These are phyloP conservation scores for Pichia phayaonensis DNA, from an alignment of 805 yeast genomes.

Conservation along the genomic window DNA sequence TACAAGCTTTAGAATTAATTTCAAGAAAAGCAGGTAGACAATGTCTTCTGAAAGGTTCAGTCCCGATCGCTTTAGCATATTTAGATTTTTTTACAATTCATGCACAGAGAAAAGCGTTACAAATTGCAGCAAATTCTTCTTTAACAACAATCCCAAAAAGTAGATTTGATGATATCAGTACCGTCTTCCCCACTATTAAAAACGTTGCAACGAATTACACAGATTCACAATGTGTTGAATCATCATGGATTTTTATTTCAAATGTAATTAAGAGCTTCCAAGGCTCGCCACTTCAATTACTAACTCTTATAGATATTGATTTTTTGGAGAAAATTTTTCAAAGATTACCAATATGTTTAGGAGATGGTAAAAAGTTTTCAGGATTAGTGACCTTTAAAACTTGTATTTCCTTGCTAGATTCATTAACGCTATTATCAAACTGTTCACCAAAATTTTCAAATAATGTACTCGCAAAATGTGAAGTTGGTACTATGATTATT, in stretches of 20 bases:
- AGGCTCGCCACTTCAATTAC: constrained; percentile 35
- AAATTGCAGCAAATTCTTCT: constrained; percentile 65
- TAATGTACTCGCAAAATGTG: constrained; percentile 39
- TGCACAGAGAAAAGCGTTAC: constrained; percentile 76
- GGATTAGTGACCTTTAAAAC: constrained; percentile 30
- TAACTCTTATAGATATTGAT: constrained; percentile 32
- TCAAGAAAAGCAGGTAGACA: constrained; percentile 46
- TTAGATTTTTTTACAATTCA: constrained; percentile 85
- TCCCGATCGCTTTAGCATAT: constrained; percentile 59
- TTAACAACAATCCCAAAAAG: constrained; percentile 40
- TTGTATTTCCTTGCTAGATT: constrained; percentile 34
- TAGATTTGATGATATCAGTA: constrained; percentile 43
- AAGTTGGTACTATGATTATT: constrained; percentile 48
- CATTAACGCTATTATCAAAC: constrained; percentile 37
- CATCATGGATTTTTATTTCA: constrained; percentile 58
- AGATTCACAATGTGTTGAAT: constrained; percentile 56
- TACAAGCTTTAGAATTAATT: constrained; percentile 65
- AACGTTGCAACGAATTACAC: constrained; percentile 45
- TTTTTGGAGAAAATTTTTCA: constrained; percentile 28
- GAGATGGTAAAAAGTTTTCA: constrained; percentile 21
- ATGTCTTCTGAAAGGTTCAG: constrained; percentile 52
- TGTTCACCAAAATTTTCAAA: constrained; percentile 37
- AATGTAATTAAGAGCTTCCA: constrained; percentile 46
- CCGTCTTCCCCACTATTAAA: constrained; percentile 52
- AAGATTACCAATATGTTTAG: constrained; percentile 24